phyloP scores from a whole-genome alignment of 2,329 filamentous ascomycete species.

The Fonsecaea monophora region DNA sequence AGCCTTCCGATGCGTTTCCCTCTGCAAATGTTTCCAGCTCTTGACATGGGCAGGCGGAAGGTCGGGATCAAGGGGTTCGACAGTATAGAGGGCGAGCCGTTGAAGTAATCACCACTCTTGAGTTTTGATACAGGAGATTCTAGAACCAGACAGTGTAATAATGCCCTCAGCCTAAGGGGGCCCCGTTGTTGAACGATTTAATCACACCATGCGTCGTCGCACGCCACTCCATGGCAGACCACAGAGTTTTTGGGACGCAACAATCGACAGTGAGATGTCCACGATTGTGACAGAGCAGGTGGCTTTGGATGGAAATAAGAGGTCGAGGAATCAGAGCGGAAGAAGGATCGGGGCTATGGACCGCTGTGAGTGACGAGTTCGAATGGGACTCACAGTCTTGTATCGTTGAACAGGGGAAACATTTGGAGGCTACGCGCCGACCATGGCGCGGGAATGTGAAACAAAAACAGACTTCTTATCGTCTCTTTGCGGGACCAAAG shows the following conservation, averaged over 20 bases:
- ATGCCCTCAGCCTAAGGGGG: neutral
- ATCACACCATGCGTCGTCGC: neutral
- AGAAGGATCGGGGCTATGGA: neutral
- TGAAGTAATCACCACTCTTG: neutral
- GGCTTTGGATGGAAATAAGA: neutral
- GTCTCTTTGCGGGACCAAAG: neutral
- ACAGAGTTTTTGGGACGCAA: neutral
- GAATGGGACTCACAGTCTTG: neutral
- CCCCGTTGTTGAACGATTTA: neutral
- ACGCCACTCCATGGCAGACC: neutral
- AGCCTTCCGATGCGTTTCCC: neutral
- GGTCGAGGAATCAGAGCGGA: neutral
- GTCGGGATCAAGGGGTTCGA: neutral
- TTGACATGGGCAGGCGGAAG: neutral
- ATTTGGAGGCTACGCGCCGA: neutral
- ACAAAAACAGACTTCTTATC: neutral
- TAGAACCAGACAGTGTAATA: neutral
- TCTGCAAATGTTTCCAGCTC: neutral
- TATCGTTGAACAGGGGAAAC: neutral
- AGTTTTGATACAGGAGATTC: neutral
- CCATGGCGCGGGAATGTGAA: neutral
- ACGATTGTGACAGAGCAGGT: neutral
- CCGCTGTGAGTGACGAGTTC: neutral
- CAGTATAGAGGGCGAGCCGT: neutral
- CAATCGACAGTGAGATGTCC: neutral